Evolutionary conservation across 331 rosid species (phyloP).

Genomic region (Arachis monticola): DNA sequence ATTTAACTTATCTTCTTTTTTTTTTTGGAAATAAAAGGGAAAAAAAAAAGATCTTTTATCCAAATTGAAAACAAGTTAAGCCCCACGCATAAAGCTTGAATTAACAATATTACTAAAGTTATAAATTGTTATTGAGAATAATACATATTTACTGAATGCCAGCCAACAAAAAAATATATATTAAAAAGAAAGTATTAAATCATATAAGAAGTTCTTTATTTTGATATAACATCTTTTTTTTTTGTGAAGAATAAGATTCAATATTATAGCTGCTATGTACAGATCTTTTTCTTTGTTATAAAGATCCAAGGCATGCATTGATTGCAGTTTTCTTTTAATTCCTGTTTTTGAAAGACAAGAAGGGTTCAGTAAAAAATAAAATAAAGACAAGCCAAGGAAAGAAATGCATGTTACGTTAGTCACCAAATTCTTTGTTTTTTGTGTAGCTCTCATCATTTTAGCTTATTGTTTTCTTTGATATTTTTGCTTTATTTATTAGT

Average conservation of each 20-base stretch:
- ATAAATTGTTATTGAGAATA: not conserved
- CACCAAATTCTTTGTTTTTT: slow-evolving; percentile 35
- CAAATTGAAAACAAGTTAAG: slow-evolving; percentile 2
- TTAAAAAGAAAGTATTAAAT: no score
- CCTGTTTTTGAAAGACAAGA: slow-evolving; percentile 17
- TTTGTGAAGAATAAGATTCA: slow-evolving; percentile 8
- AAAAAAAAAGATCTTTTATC: not conserved
- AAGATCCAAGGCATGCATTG: slow-evolving; percentile 40
- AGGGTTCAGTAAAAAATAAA: not conserved
- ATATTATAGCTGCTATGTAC: slow-evolving; percentile 9
- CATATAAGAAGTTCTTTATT: no score
- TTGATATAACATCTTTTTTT: no score
- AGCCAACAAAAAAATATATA: no score
- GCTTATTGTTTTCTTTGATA: not conserved
- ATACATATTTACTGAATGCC: no score
- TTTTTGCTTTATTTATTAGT: not conserved
- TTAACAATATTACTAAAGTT: not conserved
- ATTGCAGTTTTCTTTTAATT: slow-evolving; percentile 33
- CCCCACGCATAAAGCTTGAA: slow-evolving; percentile 29
- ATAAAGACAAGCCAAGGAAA: no score
- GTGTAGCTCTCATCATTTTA: slow-evolving; percentile 29
- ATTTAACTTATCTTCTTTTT: not conserved
- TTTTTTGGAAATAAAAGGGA: no score
- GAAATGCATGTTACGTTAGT: not conserved
- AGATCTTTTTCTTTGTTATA: slow-evolving; percentile 36